phyloP scores from a whole-genome alignment of 208 protist genomes.

The Trypanosomatidae sp. region DNA sequence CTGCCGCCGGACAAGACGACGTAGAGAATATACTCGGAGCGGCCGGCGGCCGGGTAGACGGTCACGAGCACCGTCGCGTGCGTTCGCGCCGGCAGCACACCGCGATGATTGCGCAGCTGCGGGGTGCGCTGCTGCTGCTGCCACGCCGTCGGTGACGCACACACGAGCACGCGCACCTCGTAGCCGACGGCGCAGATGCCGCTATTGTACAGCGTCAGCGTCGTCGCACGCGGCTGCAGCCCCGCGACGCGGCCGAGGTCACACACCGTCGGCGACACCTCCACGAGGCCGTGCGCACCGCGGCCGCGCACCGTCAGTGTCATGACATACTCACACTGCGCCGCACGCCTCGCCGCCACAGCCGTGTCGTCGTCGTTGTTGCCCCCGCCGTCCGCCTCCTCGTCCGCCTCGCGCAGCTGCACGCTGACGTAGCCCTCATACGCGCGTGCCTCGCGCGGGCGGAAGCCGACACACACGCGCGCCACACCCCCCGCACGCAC shows the following conservation, averaged over 20 bases:
- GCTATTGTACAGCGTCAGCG: constrained; percentile 82
- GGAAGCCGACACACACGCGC: too few species aligned
- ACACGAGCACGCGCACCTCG: constrained; percentile 41
- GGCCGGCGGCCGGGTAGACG: constrained; percentile 28
- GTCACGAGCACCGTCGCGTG: constrained; percentile 71
- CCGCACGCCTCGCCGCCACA: not conserved
- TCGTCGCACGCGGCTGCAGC: constrained; percentile 22
- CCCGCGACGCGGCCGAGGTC: constrained; percentile 39
- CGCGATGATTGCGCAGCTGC: constrained; percentile 31
- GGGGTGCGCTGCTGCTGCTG: constrained; percentile 9
- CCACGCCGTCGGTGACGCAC: constrained; percentile 2
- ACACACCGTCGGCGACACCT: constrained; percentile 62
- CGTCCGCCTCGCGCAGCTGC: constrained; percentile 16
- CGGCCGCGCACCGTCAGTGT: constrained; percentile 32
- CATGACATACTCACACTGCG: constrained; percentile 11
- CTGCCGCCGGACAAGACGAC: constrained; percentile 31
- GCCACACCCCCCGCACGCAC: too few species aligned
- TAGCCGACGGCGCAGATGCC: constrained; percentile 61
- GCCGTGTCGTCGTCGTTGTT: not conserved
- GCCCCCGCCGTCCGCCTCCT: too few species aligned
- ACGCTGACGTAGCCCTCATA: constrained; percentile 48
- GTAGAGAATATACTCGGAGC: constrained; percentile 72
- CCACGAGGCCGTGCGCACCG: constrained; percentile 50
- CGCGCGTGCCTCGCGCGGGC: too few species aligned
- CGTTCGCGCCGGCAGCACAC: constrained; percentile 67